Conservation (phyloP, 345 rosid species). For the Heritiera littoralis region DNA sequence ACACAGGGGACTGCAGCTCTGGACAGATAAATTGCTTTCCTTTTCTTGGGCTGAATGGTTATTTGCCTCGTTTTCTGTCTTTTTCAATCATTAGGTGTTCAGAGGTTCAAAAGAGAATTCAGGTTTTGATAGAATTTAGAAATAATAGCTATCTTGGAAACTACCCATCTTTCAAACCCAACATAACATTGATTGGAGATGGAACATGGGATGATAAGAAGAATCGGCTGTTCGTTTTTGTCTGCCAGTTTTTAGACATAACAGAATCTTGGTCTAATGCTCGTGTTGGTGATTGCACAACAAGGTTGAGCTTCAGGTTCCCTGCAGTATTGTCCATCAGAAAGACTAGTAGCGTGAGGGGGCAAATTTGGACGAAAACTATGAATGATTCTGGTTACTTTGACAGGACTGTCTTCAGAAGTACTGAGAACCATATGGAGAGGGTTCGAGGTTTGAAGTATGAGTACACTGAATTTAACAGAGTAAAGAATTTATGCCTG, state of each 20-base stretch:
- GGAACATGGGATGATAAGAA: slow-evolving; percentile 48
- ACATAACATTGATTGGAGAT: slow-evolving; percentile 45
- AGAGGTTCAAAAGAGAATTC: slow-evolving; percentile 21
- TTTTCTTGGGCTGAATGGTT: slow-evolving; percentile 20
- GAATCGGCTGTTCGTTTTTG: slow-evolving; percentile 36
- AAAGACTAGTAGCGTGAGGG: slow-evolving; percentile 29
- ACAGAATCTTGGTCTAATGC: slow-evolving; percentile 38
- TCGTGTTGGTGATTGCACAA: slow-evolving; percentile 48
- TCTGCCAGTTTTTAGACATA: slow-evolving; percentile 32
- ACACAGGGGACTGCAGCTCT: slow-evolving; percentile 22
- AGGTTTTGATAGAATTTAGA: slow-evolving; percentile 23
- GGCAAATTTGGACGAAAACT: slow-evolving; percentile 37
- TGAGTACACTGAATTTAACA: slow-evolving; percentile 37
- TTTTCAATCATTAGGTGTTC: slow-evolving; percentile 32
- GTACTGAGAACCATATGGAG: neutral
- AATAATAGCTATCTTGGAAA: neutral
- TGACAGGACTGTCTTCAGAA: slow-evolving; percentile 25
- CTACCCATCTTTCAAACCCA: slow-evolving; percentile 22
- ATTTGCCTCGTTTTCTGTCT: slow-evolving; percentile 31
- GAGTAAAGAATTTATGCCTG: slow-evolving; percentile 30
- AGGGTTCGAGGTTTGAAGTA: slow-evolving; percentile 31
- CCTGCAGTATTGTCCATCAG: slow-evolving; percentile 39
- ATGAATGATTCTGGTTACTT: slow-evolving; percentile 42
- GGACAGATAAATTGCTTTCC: slow-evolving; percentile 23
- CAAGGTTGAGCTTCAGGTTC: slow-evolving; percentile 36